Evolutionary conservation across 2,329 filamentous ascomycete species (phyloP).

Genomic region (Diaporthe sp.): DNA sequence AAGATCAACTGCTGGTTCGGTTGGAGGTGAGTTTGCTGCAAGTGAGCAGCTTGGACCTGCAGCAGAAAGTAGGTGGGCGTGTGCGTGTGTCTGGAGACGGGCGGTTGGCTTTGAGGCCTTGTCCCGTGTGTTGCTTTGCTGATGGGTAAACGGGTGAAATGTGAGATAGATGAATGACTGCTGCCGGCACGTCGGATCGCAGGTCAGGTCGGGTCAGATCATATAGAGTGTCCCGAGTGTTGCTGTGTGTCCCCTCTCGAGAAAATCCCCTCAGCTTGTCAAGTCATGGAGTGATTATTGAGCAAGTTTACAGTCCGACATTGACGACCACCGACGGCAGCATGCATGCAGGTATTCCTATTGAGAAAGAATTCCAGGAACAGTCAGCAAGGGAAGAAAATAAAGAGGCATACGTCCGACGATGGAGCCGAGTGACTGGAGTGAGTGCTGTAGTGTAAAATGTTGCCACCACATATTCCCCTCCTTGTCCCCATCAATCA

Average conservation of each 20-base stretch:
- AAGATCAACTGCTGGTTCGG: background rate
- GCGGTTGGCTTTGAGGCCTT: background rate
- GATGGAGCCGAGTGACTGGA: background rate
- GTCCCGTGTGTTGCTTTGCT: background rate
- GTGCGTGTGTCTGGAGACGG: background rate
- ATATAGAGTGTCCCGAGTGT: too few relatives aligned
- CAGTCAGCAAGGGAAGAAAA: background rate
- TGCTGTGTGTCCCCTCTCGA: background rate
- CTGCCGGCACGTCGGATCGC: constrained; percentile 20
- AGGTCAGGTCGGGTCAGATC: constrained; percentile 12
- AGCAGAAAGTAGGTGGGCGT: background rate
- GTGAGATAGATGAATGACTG: constrained; percentile 3
- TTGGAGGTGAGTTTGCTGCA: constrained; percentile 9
- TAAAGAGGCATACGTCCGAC: background rate
- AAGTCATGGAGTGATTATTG: constrained; percentile 2
- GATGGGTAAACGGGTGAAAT: constrained; percentile 15
- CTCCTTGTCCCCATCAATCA: background rate
- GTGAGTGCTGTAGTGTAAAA: too few relatives aligned
- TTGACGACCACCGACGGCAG: background rate
- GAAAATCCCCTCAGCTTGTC: background rate
- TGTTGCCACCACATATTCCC: background rate
- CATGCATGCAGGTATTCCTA: background rate
- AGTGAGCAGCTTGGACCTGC: background rate
- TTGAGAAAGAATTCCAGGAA: constrained; percentile 1
- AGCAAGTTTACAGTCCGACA: constrained; percentile 5